Percentiles rank a stretch among this genome's conserved stretches.
phyloP scores from a whole-genome alignment of 78 protist species.

The Guillardia theta region DNA sequence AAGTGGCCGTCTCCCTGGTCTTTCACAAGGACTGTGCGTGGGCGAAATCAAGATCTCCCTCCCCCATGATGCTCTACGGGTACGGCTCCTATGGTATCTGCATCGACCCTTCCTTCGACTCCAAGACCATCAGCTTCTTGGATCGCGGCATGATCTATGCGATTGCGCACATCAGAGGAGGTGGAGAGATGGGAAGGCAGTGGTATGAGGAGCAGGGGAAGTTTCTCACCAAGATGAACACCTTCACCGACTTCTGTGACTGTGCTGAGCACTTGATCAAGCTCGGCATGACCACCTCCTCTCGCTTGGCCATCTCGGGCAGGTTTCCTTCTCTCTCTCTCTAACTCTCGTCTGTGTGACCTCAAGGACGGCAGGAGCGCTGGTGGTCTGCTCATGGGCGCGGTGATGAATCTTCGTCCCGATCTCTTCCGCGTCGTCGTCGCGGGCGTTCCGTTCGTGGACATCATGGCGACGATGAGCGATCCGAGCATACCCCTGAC shows the following conservation, averaged over 20 bases:
- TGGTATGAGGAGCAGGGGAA: conserved; percentile 33
- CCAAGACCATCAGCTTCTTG: not conserved
- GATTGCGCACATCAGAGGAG: conserved; percentile 37
- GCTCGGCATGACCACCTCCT: not conserved
- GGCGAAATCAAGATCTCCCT: not conserved
- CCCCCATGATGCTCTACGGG: conserved; percentile 15
- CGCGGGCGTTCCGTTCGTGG: conserved; percentile 42
- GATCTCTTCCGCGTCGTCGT: not conserved
- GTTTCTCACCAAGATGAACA: not conserved
- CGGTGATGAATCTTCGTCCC: not conserved
- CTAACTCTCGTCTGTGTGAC: no score
- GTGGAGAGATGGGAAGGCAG: conserved; percentile 37
- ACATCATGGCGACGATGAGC: not conserved
- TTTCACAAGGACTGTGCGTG: not conserved
- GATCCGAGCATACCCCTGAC: not conserved
- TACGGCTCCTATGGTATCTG: not conserved
- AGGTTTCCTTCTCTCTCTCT: no score
- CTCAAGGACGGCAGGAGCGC: no score
- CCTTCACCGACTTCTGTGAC: not conserved
- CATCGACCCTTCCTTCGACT: conserved; percentile 1
- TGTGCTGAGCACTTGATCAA: not conserved
- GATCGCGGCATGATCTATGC: not conserved
- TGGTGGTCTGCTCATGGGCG: conserved; percentile 38
- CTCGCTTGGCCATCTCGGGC: not conserved
- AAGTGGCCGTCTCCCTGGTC: not conserved